A percentile compares a stretch with the other conserved stretches of the same genome.
phyloP scores from a whole-genome alignment of 2,329 filamentous ascomycete species.

The Aspergillus texensis region DNA sequence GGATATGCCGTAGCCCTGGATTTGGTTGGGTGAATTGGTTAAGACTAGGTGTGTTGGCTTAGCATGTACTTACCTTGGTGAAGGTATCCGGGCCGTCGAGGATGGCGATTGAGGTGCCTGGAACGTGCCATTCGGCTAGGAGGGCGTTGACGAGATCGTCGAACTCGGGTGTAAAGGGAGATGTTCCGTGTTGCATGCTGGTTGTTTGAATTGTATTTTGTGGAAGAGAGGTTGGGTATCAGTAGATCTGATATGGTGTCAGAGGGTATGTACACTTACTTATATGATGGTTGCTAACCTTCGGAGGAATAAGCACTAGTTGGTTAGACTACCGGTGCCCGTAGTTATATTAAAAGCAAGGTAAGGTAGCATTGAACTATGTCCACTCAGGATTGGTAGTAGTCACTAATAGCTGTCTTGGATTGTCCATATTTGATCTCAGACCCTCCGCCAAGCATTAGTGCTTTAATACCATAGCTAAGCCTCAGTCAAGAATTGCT shows the following conservation, averaged over 20 bases:
- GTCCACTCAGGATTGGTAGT: no score
- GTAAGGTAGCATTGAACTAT: not conserved
- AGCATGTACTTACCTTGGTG: not conserved
- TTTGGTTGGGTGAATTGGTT: not conserved
- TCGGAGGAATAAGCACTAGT: not conserved
- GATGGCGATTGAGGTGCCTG: not conserved
- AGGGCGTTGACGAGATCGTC: not conserved
- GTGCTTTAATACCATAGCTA: not conserved
- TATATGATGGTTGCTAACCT: not conserved
- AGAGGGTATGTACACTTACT: not conserved
- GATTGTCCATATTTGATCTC: not conserved
- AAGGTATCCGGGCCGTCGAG: not conserved
- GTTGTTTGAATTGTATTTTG: not conserved
- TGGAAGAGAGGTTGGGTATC: not conserved
- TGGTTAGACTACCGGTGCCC: not conserved
- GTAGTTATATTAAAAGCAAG: not conserved
- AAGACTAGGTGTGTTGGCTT: no score
- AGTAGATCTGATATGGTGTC: not conserved
- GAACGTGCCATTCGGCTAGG: not conserved
- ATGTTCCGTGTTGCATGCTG: not conserved
- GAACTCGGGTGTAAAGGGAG: not conserved
- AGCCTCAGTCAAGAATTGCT: not conserved
- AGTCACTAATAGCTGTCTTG: no score
- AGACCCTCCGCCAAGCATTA: not conserved
- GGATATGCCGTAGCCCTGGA: not conserved